phyloP scores from a whole-genome alignment of 495 filamentous ascomycete genomes.

The Penicillium herquei region DNA sequence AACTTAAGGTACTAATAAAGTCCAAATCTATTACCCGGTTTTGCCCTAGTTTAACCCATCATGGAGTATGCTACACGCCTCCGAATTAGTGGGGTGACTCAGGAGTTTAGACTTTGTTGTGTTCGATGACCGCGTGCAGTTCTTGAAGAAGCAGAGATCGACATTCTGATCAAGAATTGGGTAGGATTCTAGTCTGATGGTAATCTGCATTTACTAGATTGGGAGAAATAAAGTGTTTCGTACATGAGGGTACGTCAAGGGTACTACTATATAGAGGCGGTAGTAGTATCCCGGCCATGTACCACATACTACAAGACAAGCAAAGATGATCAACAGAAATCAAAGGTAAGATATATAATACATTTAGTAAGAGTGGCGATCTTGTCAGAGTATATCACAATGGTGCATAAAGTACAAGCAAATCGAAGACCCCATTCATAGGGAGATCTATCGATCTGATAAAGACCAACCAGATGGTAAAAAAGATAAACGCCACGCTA shows the following conservation, averaged over 20 bases:
- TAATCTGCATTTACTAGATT: not conserved
- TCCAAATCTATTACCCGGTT: not conserved
- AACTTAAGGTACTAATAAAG: not conserved
- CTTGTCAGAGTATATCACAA: conserved; percentile 39
- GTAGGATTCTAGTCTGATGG: not conserved
- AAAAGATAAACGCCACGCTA: conserved; percentile 43
- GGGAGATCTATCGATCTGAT: conserved; percentile 12
- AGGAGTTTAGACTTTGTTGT: conserved; percentile 2
- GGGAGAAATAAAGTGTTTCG: not conserved
- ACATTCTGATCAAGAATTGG: conserved; percentile 5
- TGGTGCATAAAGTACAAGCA: conserved; percentile 27
- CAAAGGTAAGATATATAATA: conserved; percentile 23
- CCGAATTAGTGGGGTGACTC: conserved; percentile 3
- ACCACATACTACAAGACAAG: not conserved
- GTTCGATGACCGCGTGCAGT: not conserved
- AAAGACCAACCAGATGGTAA: conserved; percentile 31
- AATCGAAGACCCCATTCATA: conserved; percentile 1
- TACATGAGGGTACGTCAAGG: not conserved
- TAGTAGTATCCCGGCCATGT: not conserved
- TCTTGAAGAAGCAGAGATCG: conserved; percentile 12
- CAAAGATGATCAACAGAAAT: not conserved
- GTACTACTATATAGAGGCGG: not conserved
- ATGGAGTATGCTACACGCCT: no score
- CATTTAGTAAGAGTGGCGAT: conserved; percentile 48
- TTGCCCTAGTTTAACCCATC: not conserved